A percentile compares a stretch with the other conserved stretches of the same genome.
Evolutionary conservation across 441 rosid genomes (phyloP).

Genomic region (Erysimum cheiri): DNA sequence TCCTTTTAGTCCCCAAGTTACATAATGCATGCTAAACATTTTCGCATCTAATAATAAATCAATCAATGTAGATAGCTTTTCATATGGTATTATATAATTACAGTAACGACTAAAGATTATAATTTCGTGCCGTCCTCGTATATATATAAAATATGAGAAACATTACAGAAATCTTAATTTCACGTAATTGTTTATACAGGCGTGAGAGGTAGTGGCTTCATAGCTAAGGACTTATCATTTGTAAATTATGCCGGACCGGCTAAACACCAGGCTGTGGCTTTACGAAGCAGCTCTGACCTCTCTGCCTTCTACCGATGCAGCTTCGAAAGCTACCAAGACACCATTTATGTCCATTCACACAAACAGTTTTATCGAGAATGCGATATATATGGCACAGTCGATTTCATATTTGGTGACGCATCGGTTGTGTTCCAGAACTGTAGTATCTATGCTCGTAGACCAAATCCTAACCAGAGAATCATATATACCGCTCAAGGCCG

Average conservation of each 20-base stretch:
- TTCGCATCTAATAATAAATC: background rate
- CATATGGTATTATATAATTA: no score
- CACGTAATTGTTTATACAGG: constrained; percentile 37
- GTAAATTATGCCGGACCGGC: constrained; percentile 59
- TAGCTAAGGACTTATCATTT: constrained; percentile 59
- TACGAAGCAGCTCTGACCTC: constrained; percentile 56
- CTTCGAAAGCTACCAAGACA: constrained; percentile 60
- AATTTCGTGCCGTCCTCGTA: no score
- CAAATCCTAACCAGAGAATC: constrained; percentile 51
- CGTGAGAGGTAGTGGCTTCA: constrained; percentile 54
- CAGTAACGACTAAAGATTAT: no score
- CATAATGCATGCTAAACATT: background rate
- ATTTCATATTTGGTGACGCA: constrained; percentile 60
- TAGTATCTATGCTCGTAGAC: constrained; percentile 59
- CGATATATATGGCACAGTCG: constrained; percentile 56
- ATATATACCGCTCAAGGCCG: constrained; percentile 60
- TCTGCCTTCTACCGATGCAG: constrained; percentile 64
- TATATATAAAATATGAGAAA: background rate
- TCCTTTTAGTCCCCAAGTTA: background rate
- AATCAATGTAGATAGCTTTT: no score
- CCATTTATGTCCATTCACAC: constrained; percentile 58
- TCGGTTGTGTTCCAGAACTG: constrained; percentile 60
- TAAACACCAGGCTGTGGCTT: constrained; percentile 66
- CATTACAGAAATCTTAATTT: background rate
- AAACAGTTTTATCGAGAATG: constrained; percentile 63